Evolutionary conservation across 2,329 filamentous ascomycete species (phyloP).

Genomic region (Xylaria sp.): DNA sequence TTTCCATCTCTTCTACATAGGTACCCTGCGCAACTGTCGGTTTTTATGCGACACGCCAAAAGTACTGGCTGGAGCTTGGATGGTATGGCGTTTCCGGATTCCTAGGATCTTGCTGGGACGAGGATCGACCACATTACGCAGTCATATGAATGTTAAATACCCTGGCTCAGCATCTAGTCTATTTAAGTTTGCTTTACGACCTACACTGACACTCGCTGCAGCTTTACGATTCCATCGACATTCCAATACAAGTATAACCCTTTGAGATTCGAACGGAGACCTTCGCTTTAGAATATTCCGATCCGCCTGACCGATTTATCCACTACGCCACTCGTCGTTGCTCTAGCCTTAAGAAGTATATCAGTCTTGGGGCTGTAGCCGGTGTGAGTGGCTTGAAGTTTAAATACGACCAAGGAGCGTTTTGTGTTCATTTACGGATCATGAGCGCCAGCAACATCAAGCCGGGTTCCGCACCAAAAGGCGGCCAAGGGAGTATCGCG

Average conservation of each 20-base stretch:
- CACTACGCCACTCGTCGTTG: neutral
- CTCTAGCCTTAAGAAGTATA: slow-evolving; percentile 14
- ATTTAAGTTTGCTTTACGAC: neutral
- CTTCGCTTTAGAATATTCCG: slow-evolving; percentile 8
- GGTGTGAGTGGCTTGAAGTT: slow-evolving; percentile 5
- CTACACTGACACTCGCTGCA: slow-evolving; percentile 3
- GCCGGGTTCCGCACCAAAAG: slow-evolving; percentile 56
- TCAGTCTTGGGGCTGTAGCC: slow-evolving; percentile 7
- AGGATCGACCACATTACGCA: neutral
- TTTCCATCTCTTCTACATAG: neutral
- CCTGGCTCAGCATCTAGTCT: neutral
- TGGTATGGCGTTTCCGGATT: slow-evolving; percentile 1
- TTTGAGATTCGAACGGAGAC: slow-evolving; percentile 5
- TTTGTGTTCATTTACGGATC: slow-evolving; percentile 36
- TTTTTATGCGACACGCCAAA: neutral
- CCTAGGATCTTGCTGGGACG: neutral
- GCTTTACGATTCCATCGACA: slow-evolving; percentile 15
- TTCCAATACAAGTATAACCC: slow-evolving; percentile 5
- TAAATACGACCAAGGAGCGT: slow-evolving; percentile 14
- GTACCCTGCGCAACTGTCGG: neutral
- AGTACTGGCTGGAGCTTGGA: neutral
- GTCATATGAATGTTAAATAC: neutral
- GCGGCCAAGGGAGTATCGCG: slow-evolving; percentile 53
- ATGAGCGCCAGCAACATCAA: slow-evolving; percentile 62
- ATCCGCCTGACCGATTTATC: neutral